Evolutionary conservation across 306 rosid genomes (phyloP).

Genomic region (Phaseolus lunatus): DNA sequence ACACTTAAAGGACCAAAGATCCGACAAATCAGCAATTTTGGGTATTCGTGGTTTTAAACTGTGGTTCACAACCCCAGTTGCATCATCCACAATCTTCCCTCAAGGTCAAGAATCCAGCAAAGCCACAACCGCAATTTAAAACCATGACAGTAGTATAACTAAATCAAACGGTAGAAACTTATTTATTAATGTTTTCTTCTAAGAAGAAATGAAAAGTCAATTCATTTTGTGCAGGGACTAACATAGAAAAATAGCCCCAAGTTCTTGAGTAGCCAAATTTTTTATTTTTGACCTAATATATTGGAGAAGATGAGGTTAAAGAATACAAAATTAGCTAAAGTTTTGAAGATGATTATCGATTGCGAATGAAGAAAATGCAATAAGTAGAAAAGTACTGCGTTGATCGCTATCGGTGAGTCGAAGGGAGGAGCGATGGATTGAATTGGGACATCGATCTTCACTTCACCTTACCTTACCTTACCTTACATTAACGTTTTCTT

Average conservation of each 20-base stretch:
- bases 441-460: not conserved
- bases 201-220: no score
- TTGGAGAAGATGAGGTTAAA: not conserved
- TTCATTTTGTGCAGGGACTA: not conserved
- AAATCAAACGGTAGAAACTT: not conserved
- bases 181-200: no score
- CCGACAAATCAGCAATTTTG: not conserved
- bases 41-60: not conserved
- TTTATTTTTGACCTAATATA: no score
- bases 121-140: not conserved
- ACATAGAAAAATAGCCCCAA: not conserved
- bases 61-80: not conserved
- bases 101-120: not conserved
- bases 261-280: not conserved
- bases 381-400: not conserved
- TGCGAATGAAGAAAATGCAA: not conserved
- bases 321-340: not conserved
- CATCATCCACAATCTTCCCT: not conserved
- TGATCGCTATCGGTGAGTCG: not conserved
- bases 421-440: not conserved
- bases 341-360: not conserved
- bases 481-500: no score
- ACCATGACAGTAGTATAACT: no score
- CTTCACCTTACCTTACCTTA: no score
- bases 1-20: not conserved